Conservation (phyloP, 176 grass and related monocot genomes). For the Chrysopogon serrulatus region DNA sequence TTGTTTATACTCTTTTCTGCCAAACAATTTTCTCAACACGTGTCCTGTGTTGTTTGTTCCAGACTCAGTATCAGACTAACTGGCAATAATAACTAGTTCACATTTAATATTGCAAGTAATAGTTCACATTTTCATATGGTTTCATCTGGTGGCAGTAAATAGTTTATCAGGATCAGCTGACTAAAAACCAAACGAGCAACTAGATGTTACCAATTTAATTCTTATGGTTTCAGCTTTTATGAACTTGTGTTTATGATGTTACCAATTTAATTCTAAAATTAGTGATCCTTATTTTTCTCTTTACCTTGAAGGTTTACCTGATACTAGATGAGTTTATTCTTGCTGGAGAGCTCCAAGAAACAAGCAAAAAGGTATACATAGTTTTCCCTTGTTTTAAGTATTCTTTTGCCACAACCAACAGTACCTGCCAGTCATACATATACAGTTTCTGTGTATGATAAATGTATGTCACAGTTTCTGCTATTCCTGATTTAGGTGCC, state of each 20-base stretch:
- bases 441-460: not conserved
- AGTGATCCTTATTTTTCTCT: not conserved
- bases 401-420: not conserved
- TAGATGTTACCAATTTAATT: no score
- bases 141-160: not conserved
- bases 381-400: not conserved
- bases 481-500: not conserved
- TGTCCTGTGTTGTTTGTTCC: not conserved
- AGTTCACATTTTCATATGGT: not conserved
- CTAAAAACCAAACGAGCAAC: not conserved
- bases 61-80: not conserved
- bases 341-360: slow-evolving; percentile 95
- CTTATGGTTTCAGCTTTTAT: not conserved
- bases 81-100: not conserved
- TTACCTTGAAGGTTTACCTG: slow-evolving; percentile 66
- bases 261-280: not conserved
- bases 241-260: not conserved
- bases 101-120: not conserved
- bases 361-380: slow-evolving; percentile 73
- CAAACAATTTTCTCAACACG: no score
- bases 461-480: not conserved
- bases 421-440: not conserved
- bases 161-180: not conserved
- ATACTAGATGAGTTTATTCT: slow-evolving; percentile 98
- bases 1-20: not conserved